Evolutionary conservation across 2,329 filamentous ascomycete genomes (phyloP).

Genomic region (Xylaria polymorpha): DNA sequence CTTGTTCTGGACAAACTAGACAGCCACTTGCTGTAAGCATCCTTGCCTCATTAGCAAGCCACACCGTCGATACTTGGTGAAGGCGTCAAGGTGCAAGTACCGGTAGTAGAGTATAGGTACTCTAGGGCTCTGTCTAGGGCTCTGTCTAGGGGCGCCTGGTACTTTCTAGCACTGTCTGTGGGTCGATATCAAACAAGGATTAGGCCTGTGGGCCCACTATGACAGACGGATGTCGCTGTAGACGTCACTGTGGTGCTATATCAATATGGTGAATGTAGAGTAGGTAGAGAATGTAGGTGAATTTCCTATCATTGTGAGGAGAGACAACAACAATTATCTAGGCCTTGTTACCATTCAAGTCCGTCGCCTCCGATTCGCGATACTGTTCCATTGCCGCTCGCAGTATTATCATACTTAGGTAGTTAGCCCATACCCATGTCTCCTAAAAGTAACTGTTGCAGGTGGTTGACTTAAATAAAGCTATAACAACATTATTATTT

Average conservation of each 20-base stretch:
- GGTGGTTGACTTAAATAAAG: slow-evolving; percentile 6
- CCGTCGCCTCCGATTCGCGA: neutral
- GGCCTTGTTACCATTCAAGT: neutral
- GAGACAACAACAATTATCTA: neutral
- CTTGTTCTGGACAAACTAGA: too few species aligned
- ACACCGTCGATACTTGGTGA: too few species aligned
- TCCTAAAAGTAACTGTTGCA: slow-evolving; percentile 6
- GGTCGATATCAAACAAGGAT: slow-evolving; percentile 1
- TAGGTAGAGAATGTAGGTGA: slow-evolving; percentile 2
- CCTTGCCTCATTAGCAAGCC: too few species aligned
- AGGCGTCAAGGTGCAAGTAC: too few species aligned
- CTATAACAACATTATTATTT: slow-evolving; percentile 1
- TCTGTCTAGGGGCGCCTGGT: neutral
- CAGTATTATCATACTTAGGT: neutral
- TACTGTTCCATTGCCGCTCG: neutral
- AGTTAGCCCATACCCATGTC: neutral
- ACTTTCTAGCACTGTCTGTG: slow-evolving; percentile 11
- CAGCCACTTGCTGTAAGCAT: too few species aligned
- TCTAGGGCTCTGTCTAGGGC: neutral
- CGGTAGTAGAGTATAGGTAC: too few species aligned
- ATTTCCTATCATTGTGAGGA: slow-evolving; percentile 1
- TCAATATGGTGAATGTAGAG: neutral
- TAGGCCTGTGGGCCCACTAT: slow-evolving; percentile 23
- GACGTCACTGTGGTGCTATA: slow-evolving; percentile 19
- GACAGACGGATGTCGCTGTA: slow-evolving; percentile 25